A percentile compares a stretch with the other conserved stretches of the same genome.
phyloP scores from a whole-genome alignment of 2,329 filamentous ascomycete species.

The Didymella glomerata region DNA sequence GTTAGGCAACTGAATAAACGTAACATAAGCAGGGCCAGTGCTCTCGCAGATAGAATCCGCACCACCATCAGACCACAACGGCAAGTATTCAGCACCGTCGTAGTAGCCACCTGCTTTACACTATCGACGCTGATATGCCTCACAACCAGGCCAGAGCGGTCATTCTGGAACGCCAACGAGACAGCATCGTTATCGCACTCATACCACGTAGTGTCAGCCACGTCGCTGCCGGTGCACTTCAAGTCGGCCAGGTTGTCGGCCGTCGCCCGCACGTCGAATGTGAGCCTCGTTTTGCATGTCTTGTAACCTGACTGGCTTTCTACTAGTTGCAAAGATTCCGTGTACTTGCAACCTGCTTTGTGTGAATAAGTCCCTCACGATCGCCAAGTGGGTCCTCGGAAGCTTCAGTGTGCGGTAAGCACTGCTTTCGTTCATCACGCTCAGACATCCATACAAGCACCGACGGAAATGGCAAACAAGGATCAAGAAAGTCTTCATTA shows the following conservation, averaged over 20 bases:
- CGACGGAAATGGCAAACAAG: neutral
- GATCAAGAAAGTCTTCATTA: slow-evolving; percentile 1
- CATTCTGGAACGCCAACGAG: neutral
- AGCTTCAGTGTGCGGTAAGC: neutral
- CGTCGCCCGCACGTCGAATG: neutral
- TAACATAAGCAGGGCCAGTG: neutral
- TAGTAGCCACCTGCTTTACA: neutral
- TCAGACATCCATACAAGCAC: neutral
- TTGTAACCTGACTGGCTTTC: no score
- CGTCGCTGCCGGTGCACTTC: neutral
- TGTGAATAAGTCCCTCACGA: no score
- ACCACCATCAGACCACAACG: neutral
- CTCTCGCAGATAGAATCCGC: neutral
- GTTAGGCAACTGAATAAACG: neutral
- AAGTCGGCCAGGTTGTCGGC: neutral
- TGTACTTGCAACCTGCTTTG: no score
- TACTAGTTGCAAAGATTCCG: no score
- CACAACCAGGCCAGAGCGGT: neutral
- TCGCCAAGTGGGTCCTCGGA: no score
- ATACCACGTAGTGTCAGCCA: neutral
- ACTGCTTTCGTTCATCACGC: neutral
- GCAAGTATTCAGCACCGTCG: neutral
- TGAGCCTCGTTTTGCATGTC: no score
- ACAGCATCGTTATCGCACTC: neutral
- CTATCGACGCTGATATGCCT: neutral